Base-by-base conservation (phyloP, 371 early-diverging fungal species). In the Rhizopus microsporus region DNA sequence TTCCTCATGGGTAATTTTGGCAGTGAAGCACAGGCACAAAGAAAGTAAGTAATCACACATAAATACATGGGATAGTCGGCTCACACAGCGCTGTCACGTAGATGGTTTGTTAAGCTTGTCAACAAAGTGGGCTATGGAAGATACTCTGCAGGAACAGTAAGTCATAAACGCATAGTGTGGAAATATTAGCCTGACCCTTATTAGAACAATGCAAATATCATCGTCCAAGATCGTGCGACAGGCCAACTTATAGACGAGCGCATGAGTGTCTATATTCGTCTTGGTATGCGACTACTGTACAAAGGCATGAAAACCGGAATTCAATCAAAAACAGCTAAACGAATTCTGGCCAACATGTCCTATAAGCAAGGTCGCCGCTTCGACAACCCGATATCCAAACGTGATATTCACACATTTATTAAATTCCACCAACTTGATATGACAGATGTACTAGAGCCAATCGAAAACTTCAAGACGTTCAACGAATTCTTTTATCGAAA, bases 401-500 rank as follows among this genome's bases (percentile, higher is more conserved):
- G 81, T 16, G 88, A 91, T 46, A 94, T 94, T 47, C 71, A 68
- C 29, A 76, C 82, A 0, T 94, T 94, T 67, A 88, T 92, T 46
- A 82, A 86, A 37, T 92, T 89, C 75, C 93, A 94, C 62, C 70
- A 85, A 50, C 60, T 89, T 4, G 77, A 85, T 42, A 69, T 80
- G 73, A 67, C 68, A 3, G 82, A 88, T 55, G 84, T 87, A 1
- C 58, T 86, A 2, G 84, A 88, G 15, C 90, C 94, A 0, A 58
- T 90, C 7, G 77, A 84, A 13, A 78, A 71, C 40, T 95, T 90
- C 59, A 73, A 78, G 42, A 90, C 82, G 10, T 93, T 95, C 63
- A 95, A 93, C 61, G 87, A 93, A 59, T 95, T 95, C 75, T 93
- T 93, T 62, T 93, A 91, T 72, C 83, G 95, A 48, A 86, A 84